Evolutionary conservation across 495 filamentous ascomycete species (phyloP).

Genomic region (Tuber magnatum): DNA sequence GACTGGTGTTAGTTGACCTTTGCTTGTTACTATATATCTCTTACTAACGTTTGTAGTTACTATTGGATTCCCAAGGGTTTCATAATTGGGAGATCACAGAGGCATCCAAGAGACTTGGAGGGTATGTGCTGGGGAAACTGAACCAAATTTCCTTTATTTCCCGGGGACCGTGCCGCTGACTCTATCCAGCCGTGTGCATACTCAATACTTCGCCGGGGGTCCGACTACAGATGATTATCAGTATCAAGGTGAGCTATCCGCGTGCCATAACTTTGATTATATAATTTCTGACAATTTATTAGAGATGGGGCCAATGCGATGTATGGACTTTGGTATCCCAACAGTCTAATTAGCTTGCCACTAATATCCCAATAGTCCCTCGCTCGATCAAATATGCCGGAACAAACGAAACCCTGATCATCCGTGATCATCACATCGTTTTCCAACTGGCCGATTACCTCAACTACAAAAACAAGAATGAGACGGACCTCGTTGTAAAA

Average conservation of each 20-base stretch:
- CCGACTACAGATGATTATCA: slow-evolving; percentile 54
- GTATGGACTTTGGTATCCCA: slow-evolving; percentile 44
- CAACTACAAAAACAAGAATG: slow-evolving; percentile 52
- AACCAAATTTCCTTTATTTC: background rate
- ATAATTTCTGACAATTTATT: background rate
- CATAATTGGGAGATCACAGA: slow-evolving; percentile 54
- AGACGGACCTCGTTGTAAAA: slow-evolving; percentile 46
- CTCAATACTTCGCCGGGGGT: slow-evolving; percentile 54
- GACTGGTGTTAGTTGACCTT: slow-evolving; percentile 42
- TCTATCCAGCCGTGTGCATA: slow-evolving; percentile 51
- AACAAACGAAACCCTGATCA: slow-evolving; percentile 50
- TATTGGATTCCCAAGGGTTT: slow-evolving; percentile 51
- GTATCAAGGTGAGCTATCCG: slow-evolving; percentile 47
- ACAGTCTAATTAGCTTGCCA: slow-evolving; percentile 53
- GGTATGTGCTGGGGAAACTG: slow-evolving; percentile 20
- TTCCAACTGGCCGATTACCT: slow-evolving; percentile 57
- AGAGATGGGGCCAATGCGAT: slow-evolving; percentile 71
- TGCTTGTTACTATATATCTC: slow-evolving; percentile 7
- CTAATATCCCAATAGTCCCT: slow-evolving; percentile 37
- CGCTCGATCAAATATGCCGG: slow-evolving; percentile 45
- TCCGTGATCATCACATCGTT: slow-evolving; percentile 52
- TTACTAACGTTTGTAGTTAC: slow-evolving; percentile 24
- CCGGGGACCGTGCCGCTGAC: background rate
- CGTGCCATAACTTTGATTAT: background rate
- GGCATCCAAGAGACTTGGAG: slow-evolving; percentile 48